These are phyloP conservation scores for Talaromyces albobiverticillius DNA, from an alignment of 2,329 filamentous ascomycete species.

Conservation along the genomic window DNA sequence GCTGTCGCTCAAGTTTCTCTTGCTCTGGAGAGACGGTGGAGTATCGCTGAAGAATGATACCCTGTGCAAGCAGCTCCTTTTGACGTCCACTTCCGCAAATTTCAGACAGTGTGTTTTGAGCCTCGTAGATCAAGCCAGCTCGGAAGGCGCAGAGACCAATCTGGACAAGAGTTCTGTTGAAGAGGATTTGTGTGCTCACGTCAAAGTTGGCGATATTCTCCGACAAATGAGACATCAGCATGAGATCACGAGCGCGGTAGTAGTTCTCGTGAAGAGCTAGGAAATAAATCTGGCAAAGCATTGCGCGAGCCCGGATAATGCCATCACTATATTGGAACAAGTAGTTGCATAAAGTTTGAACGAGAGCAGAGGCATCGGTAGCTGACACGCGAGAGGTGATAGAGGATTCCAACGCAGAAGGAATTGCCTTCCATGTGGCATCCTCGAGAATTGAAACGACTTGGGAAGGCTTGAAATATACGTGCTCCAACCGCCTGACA, in stretches of 20 bases:
- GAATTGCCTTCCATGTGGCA: conserved; percentile 83
- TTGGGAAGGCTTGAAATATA: conserved; percentile 98
- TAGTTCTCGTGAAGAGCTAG: conserved; percentile 95
- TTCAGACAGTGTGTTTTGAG: conserved; percentile 95
- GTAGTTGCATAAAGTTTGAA: conserved; percentile 89
- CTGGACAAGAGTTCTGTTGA: conserved; percentile 96
- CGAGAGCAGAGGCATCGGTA: conserved; percentile 67
- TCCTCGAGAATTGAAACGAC: conserved; percentile 93
- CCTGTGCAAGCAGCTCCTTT: conserved; percentile 96
- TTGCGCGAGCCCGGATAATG: conserved; percentile 91
- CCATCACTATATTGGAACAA: conserved; percentile 92
- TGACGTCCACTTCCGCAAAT: conserved; percentile 96
- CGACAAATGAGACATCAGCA: conserved; percentile 98
- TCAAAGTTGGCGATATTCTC: conserved; percentile 97
- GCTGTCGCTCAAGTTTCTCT: conserved; percentile 93
- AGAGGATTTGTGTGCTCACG: conserved; percentile 94
- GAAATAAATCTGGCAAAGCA: conserved; percentile 99
- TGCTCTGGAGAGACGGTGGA: conserved; percentile 96
- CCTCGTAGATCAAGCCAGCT: conserved; percentile 92
- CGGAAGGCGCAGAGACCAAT: conserved; percentile 98
- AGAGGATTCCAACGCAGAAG: conserved; percentile 66
- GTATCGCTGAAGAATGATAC: conserved; percentile 97
- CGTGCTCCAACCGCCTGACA: conserved; percentile 90
- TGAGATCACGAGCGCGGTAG: conserved; percentile 97
- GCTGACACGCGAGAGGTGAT: conserved; percentile 72